Conservation (phyloP, 2,329 filamentous ascomycete genomes). For the Grosmannia huntii region DNA sequence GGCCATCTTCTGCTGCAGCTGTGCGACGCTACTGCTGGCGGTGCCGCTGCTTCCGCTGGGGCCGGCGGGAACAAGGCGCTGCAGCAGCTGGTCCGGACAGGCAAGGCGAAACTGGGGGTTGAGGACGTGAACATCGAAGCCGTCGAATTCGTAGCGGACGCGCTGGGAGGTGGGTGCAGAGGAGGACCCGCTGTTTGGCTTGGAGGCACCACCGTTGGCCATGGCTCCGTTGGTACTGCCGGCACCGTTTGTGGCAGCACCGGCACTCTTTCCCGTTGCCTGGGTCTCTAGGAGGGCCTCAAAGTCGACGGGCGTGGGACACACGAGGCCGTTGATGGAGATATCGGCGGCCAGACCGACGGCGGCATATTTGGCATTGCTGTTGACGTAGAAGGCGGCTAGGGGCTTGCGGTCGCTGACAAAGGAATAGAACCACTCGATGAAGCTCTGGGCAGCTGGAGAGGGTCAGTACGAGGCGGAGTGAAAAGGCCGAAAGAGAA, state of each 20-base stretch:
- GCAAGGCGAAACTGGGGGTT: constrained; percentile 53
- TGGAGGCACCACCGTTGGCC: constrained; percentile 1
- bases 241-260: constrained; percentile 1
- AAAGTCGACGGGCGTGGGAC: constrained; percentile 51
- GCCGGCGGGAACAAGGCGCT: constrained; percentile 1
- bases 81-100: constrained; percentile 32
- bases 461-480: neutral
- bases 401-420: constrained; percentile 50
- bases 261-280: constrained; percentile 22
- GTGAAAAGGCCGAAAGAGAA: neutral
- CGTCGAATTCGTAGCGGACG: constrained; percentile 59
- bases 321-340: constrained; percentile 62
- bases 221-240: constrained; percentile 3
- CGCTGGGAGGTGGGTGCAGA: constrained; percentile 19
- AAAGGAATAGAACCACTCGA: constrained; percentile 63
- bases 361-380: constrained; percentile 35
- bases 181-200: neutral
- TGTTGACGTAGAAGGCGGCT: constrained; percentile 56
- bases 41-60: neutral
- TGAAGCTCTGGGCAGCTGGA: constrained; percentile 57
- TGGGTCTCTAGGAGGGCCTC: constrained; percentile 56
- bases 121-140: constrained; percentile 64
- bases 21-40: constrained; percentile 20
- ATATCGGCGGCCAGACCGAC: constrained; percentile 52
- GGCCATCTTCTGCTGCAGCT: constrained; percentile 44